Evolutionary conservation across 1,284 basidiomycete species (phyloP), one percentile per base, ranked within the genome.

Genomic region (Trametes polyzona): DNA sequence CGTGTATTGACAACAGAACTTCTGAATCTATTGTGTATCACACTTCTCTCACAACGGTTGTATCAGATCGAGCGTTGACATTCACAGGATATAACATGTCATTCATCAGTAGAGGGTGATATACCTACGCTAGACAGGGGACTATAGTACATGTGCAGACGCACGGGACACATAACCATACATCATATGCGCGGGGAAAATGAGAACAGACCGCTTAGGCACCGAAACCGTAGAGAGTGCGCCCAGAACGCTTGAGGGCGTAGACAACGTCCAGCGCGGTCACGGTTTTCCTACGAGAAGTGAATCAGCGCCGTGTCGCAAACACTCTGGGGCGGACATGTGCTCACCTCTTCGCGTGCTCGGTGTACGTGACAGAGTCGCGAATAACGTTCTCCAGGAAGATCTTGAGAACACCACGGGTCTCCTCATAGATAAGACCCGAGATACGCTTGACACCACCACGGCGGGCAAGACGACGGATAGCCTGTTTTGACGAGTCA

Each of bases 391-490:
- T 89, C 77, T 92, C 87, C 48, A 93, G 83, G 86, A 95, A 95
- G 74, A 95, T 93, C 82, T 96, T 95, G 67, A 96, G 83, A 47
- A 95, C 93, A 82, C 93, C 93, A 74, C 94, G 92, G 58, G 92
- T 95, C 85, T 95, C 93, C 76, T 95, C 93, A 77, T 95, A 95
- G 78, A 95, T 94, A 65, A 93, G 83, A 72, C 91, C 92, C 50
- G 92, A 93, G 74, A 94, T 93, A 90, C 92, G 92, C 82, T 95
- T 95, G 73, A 95, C 93, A 88, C 93, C 93, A 73, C 94, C 95
- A 83, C 94, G 90, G 74, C 94, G 92, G 44, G 95, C 95, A 60
- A 97, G 89, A 81, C 93, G 92, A 71, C 94, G 91, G 74, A 96
- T 95, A 67, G 93, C 92, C 69, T 67, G 32, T 0, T n/a, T 11